Base-by-base conservation (phyloP, 768 basidiomycete genomes). In the Aureoboletus auriporus region DNA sequence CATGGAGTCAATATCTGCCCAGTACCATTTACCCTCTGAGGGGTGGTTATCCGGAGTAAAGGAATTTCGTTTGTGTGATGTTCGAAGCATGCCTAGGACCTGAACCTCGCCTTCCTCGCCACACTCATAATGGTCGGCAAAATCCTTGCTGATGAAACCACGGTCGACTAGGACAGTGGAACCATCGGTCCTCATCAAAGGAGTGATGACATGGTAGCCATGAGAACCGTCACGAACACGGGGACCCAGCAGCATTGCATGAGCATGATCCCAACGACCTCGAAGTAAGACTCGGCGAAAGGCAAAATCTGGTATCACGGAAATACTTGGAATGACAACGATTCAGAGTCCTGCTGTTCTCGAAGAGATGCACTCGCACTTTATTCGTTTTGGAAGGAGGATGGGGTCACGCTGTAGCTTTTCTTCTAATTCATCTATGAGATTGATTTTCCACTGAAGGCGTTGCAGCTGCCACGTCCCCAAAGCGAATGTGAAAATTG, bases 381-480 rank as follows among this genome's bases (percentile, higher is more conserved):
- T 93, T 70, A 99, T 84, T 68, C 80, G 80, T 39, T 75, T 77
- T 2, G 96, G 96, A 27, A 99, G 71, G 23, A 73, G 60, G 47
- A 99, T 78, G 1, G 95, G 86, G 29, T 79, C 81, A 13, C 86
- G 75, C 53, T 86, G 77, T 31, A 98, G 70, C 69, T 96, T 95
- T 67, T 89, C 84, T 64, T 96, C 88, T 31, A 98, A 75, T 60
- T 97, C 90, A 55, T 96, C 90, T 53, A 98, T 97, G 43, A 99
- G 75, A 44, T 82, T 80, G 39, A 95, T 74, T 69, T 99, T 99
- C 96, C 96, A 99, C 65, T 89, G 80, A 28, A 98, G 77, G 41
- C 96, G 82, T 58, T 90, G 80, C 29, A 99, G 72, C 69, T 99
- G 96, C 95, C 95, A 98, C 16, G 82, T 80, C 14, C 96, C 95